These are phyloP conservation scores for Grosmannia serpens DNA, from an alignment of 2,329 filamentous ascomycete species.

Conservation along the genomic window DNA sequence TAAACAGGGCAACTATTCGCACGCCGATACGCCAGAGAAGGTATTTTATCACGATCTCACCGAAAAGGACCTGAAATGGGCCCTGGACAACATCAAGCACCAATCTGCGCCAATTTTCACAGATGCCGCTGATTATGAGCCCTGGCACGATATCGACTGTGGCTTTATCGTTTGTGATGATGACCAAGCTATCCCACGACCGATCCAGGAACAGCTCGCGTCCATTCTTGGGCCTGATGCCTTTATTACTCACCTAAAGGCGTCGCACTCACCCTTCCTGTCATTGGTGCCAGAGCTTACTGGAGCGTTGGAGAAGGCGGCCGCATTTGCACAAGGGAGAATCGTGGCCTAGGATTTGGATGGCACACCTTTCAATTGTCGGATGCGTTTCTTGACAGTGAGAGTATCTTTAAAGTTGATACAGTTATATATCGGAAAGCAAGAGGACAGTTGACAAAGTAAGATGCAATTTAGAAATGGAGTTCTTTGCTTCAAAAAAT, in stretches of 20 bases:
- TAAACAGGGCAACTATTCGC: not conserved
- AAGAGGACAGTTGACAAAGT: too few relatives aligned
- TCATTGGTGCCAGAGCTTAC: not conserved
- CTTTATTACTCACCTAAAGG: not conserved
- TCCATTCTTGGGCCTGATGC: not conserved
- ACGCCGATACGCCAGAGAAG: not conserved
- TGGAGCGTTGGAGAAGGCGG: not conserved
- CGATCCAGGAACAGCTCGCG: not conserved
- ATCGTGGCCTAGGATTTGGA: not conserved
- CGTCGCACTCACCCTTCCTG: conserved; percentile 2
- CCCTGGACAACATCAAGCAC: not conserved
- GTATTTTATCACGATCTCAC: conserved; percentile 2
- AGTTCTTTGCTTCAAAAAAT: too few relatives aligned
- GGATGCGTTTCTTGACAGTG: not conserved
- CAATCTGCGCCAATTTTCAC: not conserved
- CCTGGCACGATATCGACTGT: not conserved
- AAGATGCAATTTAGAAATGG: too few relatives aligned
- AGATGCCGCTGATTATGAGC: not conserved
- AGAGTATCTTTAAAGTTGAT: too few relatives aligned
- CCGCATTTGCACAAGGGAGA: not conserved
- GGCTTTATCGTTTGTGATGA: conserved; percentile 1
- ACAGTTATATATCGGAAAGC: too few relatives aligned
- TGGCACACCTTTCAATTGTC: not conserved
- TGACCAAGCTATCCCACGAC: not conserved
- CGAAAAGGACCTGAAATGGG: not conserved